Base-by-base conservation (phyloP, 495 filamentous ascomycete species). In the Sabuloglossum arenarium region DNA sequence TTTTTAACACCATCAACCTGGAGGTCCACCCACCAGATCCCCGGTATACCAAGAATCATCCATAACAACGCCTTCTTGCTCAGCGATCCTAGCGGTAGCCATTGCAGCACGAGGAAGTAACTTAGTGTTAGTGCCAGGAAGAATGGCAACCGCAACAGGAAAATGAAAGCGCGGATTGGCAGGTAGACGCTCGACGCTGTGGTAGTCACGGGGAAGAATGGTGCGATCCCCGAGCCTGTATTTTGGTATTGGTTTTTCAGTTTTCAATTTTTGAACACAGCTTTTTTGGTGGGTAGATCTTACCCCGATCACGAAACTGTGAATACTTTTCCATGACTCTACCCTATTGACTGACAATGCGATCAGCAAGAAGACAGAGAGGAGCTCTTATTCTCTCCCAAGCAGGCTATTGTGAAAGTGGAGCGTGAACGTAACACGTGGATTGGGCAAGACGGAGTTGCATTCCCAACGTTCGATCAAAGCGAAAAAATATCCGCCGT, bases 11-110 rank as follows among this genome's bases (percentile, higher is more conserved):
- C 88, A 65, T 97, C 91, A 43, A 99, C 82, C 62, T 96, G 89
- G 0, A 99, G 73, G 68, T 97, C 91, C 52, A 95, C 83, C 89
- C 90, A 97, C 90, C 91, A 97, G 37, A 96, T 81, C 21, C 89
- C 89, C 0, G 88, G 85, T 24, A 88, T 81, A 30, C 79, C 81
- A 19, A 99, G 74, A 45, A 97, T 77, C 49, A 79, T 73, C 90
- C 93, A 97, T 29, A 97, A 65, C 39, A 82, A 74, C 16, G 87
- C 80, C 67, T 95, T 97, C 64, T 86, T 85, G 12, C 74, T 68
- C 34, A 87, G 65, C 10, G 79, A 79, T 0, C 86, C 86, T n/a
- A 94, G 78, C 0, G 88, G 89, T 1, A 96, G 76, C 78, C 80
- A 87, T 70, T 88, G 85, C 43, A 97, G 71, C 28, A 94, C 60